Conservation (phyloP, 768 basidiomycete genomes). For the Mycena haematopus region DNA sequence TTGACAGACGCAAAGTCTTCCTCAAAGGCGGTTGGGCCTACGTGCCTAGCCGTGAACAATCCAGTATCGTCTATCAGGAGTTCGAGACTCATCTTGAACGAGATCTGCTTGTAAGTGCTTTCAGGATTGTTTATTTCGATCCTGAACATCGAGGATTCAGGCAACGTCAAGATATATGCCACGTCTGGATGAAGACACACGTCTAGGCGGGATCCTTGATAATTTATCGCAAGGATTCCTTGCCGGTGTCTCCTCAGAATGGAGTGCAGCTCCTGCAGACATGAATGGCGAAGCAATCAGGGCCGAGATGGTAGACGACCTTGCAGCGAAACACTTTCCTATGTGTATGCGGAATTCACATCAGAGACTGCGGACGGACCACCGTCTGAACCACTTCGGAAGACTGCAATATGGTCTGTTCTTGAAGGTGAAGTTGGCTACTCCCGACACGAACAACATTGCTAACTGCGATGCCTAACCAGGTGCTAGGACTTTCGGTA, state of each 20-base stretch:
- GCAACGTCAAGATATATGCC: slow-evolving; percentile 86
- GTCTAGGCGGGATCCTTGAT: slow-evolving; percentile 85
- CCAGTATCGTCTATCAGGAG: slow-evolving; percentile 87
- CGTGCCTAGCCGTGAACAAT: slow-evolving; percentile 77
- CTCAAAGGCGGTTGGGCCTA: slow-evolving; percentile 87
- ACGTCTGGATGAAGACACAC: slow-evolving; percentile 92
- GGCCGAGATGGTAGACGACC: slow-evolving; percentile 92
- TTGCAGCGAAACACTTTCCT: slow-evolving; percentile 90
- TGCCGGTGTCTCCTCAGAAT: slow-evolving; percentile 87
- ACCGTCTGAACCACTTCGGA: slow-evolving; percentile 92
- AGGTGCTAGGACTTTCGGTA: slow-evolving; percentile 92
- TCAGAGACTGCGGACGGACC: slow-evolving; percentile 74
- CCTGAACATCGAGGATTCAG: slow-evolving; percentile 46
- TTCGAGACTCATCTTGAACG: slow-evolving; percentile 76
- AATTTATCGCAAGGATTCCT: slow-evolving; percentile 95
- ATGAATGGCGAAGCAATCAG: slow-evolving; percentile 70
- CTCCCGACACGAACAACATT: neutral
- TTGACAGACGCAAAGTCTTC: slow-evolving; percentile 81
- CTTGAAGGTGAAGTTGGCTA: slow-evolving; percentile 71
- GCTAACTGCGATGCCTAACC: slow-evolving; percentile 7
- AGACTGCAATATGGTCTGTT: slow-evolving; percentile 92
- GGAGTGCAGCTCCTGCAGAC: slow-evolving; percentile 62
- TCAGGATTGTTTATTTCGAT: neutral
- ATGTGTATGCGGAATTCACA: slow-evolving; percentile 94
- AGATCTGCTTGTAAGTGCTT: slow-evolving; percentile 70